Base-by-base conservation (phyloP, 1,284 basidiomycete genomes). In the Trametes hirsuta region DNA sequence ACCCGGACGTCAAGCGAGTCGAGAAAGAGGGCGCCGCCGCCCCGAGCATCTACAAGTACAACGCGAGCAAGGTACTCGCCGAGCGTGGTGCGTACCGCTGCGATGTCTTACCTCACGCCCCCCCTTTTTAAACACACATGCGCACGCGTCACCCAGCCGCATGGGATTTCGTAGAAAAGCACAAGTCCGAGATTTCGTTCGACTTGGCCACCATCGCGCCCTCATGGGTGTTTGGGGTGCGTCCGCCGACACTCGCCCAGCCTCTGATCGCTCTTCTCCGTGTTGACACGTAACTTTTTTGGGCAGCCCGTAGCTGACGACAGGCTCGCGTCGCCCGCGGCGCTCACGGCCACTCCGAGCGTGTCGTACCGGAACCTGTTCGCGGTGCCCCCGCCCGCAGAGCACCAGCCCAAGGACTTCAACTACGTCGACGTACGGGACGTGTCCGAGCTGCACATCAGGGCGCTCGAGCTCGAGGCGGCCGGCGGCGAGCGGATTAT, bases 21-120 rank as follows among this genome's bases (percentile, higher is more conserved):
- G 78, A 82, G 68, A 73, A 81, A 64, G 77, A 82, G 50, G 86
- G 87, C 8, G 69, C 69, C n/a, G 75, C 80, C 10, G 81, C 84
- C 0, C 51, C 73, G 0, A 66, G 64, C 1, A 58, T 70, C 9
- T 67, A 72, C 41, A 83, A 81, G 66, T 90, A 89, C 68, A 70
- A 76, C 48, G 82, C 80, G 10, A 83, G 81, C 18, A 92, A 93
- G 77, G 84, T 82, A 2, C 75, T 93, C 3, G 88, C 91, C 2
- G 91, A 94, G 69, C 74, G 44, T 40, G 59, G 59, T 61, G 21
- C 6, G 30, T 14, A 15, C 34, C 25, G 8, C 15, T 48, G 44
- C 22, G 30, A 8, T 30, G 30, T 8, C 8, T 30, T 30, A 2
- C 30, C 4, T 30, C 5, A 8, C 30, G 30, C 30, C 8, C 30